These are phyloP conservation scores for Fusarium redolens DNA, from an alignment of 2,329 filamentous ascomycete genomes.

Conservation along the genomic window DNA sequence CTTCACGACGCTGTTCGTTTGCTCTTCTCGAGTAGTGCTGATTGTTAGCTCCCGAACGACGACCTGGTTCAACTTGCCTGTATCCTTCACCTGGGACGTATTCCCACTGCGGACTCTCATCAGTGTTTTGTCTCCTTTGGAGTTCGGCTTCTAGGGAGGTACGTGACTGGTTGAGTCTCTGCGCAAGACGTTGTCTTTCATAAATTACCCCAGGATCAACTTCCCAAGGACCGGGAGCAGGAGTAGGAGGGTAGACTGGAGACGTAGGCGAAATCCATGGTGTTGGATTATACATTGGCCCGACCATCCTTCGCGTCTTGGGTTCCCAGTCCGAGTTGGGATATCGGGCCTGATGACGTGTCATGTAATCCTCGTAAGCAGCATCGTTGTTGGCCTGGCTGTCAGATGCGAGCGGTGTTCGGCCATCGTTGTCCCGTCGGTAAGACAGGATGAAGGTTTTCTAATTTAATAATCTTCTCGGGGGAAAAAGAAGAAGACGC, in stretches of 20 bases:
- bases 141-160: not conserved
- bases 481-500: not conserved
- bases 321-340: not conserved
- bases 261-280: not conserved
- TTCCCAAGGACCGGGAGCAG: too few species aligned
- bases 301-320: not conserved
- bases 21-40: not conserved
- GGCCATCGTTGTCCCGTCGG: not conserved
- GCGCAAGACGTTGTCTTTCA: not conserved
- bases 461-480: not conserved
- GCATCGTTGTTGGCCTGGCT: not conserved
- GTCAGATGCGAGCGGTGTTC: not conserved
- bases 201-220: not conserved
- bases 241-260: not conserved
- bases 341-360: not conserved
- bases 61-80: not conserved
- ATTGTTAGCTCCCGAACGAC: not conserved
- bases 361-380: not conserved
- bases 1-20: not conserved
- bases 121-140: not conserved
- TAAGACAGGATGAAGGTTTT: not conserved
- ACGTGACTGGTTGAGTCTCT: accelerated
- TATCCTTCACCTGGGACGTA: not conserved
- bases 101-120: not conserved
- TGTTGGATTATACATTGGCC: not conserved